Evolutionary conservation across 805 yeast genomes (phyloP).

Genomic region (Pichia heedii): DNA sequence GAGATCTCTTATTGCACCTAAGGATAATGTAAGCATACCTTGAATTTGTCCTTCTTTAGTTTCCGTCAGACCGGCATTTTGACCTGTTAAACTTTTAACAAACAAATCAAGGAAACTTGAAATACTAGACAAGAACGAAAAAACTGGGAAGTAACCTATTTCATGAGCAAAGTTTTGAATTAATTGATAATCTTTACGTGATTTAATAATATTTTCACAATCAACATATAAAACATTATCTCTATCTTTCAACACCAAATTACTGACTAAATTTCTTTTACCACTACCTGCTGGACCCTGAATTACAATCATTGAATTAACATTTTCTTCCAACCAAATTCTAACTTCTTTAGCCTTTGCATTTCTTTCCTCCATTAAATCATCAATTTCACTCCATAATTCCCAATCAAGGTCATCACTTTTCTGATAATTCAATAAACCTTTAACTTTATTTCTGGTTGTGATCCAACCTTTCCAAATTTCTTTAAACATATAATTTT

Average conservation of each 20-base stretch:
- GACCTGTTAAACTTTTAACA: conserved; percentile 88
- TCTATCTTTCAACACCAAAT: conserved; percentile 53
- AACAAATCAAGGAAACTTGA: conserved; percentile 75
- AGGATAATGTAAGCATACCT: conserved; percentile 64
- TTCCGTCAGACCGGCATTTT: conserved; percentile 83
- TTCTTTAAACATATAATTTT: conserved; percentile 23
- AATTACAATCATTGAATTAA: conserved; percentile 81
- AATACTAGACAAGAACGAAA: conserved; percentile 82
- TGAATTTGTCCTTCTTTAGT: conserved; percentile 73
- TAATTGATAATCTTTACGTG: conserved; percentile 65
- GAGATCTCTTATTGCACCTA: conserved; percentile 65
- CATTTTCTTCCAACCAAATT: conserved; percentile 79
- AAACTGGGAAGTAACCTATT: conserved; percentile 87
- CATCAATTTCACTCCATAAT: conserved; percentile 17
- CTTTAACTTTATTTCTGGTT: conserved; percentile 22
- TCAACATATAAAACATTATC: conserved; percentile 61
- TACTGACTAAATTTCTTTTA: conserved; percentile 67
- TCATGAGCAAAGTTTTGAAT: conserved; percentile 62
- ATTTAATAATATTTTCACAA: conserved; percentile 66
- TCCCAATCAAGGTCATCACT: conserved; percentile 12
- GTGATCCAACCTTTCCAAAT: conserved; percentile 25
- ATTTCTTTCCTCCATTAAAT: conserved; percentile 59
- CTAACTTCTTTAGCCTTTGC: conserved; percentile 60
- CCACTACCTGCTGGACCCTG: conserved; percentile 97
- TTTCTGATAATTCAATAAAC: conserved; percentile 15